Evolutionary conservation across 192 early-diverging fungal genomes (phyloP), one percentile per base, ranked within the genome.

Genomic region (Backusella tarrabulga): DNA sequence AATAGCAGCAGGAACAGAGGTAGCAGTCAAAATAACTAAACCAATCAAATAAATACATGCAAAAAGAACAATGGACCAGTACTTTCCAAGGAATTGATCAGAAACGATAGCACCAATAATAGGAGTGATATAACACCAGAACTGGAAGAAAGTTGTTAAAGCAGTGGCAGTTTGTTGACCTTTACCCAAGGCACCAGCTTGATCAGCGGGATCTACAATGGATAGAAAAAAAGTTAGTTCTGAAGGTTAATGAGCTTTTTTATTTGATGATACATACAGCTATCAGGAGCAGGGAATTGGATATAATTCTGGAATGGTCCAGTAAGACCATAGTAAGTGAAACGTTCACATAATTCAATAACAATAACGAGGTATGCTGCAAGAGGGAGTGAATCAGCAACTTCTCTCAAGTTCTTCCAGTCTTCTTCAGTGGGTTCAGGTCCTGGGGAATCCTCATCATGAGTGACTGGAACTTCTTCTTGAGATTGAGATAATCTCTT

Each of bases 71-170:
- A 95, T 93, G 14, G 93, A 89, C 68, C 88, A 90, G 83, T 89
- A 93, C 83, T 93, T 93, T 78, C 93, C 93, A 41, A 88, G 71
- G 83, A 86, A 93, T 81, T 89, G 86, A 83, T 95, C 93, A 32
- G 92, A 89, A 38, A 93, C 68, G 35, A 91, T 81, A 44, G 90
- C 93, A 56, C 88, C 87, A 35, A 90, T 67, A 35, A 90, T 87
- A n/a, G 89, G 87, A 60, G 89, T 88, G 23, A 83, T 38, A 77
- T 90, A 92, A 73, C 86, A 88, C 56, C 88, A 87, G 76, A 92
- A 90, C n/a, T 84, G 81, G 80, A 90, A 90, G 70, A 87, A 89
- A n/a, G 81, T 83, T 29, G 78, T 85, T 6, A 90, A 76, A 67
- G 89, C 88, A 19, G 88, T 89, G 34, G 90, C 89, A 14, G 83